phyloP scores from a whole-genome alignment of 177 flowering plant species.

The Tripterygium wilfordii region DNA sequence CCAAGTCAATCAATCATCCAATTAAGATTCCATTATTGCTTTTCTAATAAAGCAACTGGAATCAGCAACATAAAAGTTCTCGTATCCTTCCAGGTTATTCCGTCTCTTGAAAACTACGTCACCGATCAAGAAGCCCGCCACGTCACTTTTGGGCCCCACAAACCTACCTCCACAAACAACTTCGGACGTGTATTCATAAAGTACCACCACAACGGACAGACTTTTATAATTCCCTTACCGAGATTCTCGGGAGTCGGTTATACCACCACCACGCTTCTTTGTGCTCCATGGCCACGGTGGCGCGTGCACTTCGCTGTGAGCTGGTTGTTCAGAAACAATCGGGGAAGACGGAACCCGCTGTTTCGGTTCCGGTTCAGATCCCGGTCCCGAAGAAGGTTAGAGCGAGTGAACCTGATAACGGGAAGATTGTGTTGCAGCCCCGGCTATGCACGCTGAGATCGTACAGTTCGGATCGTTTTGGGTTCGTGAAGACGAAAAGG shows the following conservation, averaged over 20 bases:
- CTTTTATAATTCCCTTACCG: background rate
- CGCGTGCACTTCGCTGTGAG: conserved; percentile 29
- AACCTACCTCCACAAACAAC: background rate
- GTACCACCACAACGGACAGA: conserved; percentile 9
- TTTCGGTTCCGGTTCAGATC: conserved; percentile 3
- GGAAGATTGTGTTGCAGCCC: conserved; percentile 71
- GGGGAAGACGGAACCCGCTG: too few relatives aligned
- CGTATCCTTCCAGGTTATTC: too few relatives aligned
- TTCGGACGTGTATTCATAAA: conserved; percentile 19
- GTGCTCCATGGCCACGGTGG: conserved; percentile 31
- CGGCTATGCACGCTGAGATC: conserved; percentile 73
- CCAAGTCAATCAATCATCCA: too few relatives aligned
- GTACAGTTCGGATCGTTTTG: conserved; percentile 51
- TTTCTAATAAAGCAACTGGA: too few relatives aligned
- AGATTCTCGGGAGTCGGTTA: conserved; percentile 4
- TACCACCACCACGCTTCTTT: background rate
- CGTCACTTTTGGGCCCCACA: conserved; percentile 10
- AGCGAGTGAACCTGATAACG: conserved; percentile 12
- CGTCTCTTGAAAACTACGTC: conserved; percentile 8
- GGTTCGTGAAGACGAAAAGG: conserved; percentile 28
- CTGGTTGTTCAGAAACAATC: conserved; percentile 13
- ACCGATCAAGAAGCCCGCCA: conserved; percentile 8
- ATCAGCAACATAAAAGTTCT: too few relatives aligned
- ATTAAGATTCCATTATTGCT: too few relatives aligned
- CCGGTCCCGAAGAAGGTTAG: conserved; percentile 8